phyloP scores from a whole-genome alignment of 2,329 filamentous ascomycete species.

The Myriangium duriaei region DNA sequence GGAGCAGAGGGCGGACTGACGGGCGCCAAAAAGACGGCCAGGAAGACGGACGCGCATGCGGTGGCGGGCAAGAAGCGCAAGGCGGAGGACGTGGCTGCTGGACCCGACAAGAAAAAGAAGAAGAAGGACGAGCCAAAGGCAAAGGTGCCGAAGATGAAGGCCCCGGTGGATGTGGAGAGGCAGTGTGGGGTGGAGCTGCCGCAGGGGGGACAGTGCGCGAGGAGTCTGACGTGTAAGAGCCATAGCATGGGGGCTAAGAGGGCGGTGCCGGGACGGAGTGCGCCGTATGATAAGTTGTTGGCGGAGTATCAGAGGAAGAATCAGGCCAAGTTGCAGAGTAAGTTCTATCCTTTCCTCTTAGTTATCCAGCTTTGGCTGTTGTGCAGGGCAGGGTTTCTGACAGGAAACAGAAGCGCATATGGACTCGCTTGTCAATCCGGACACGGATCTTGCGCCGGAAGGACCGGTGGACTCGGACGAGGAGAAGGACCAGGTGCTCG shows the following conservation, averaged over 20 bases:
- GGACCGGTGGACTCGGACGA: constrained; percentile 88
- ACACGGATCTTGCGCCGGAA: constrained; percentile 61
- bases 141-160: constrained; percentile 72
- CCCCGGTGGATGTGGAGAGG: constrained; percentile 81
- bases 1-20: constrained; percentile 12
- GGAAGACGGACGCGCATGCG: constrained; percentile 29
- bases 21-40: constrained; percentile 24
- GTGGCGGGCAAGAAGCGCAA: constrained; percentile 35
- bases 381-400: neutral
- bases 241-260: constrained; percentile 90
- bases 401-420: constrained; percentile 75
- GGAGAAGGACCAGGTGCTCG: constrained; percentile 82
- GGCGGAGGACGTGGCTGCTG: constrained; percentile 23
- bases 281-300: constrained; percentile 83
- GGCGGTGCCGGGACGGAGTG: constrained; percentile 67
- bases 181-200: constrained; percentile 79
- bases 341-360: constrained; percentile 25
- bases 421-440: constrained; percentile 80
- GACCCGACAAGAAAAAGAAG: constrained; percentile 67
- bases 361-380: no score
- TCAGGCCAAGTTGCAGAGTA: constrained; percentile 93
- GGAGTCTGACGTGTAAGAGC: constrained; percentile 80
- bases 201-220: constrained; percentile 74
- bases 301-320: constrained; percentile 72
- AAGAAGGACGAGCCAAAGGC: constrained; percentile 29